Percentiles rank a stretch among this genome's conserved stretches.
Evolutionary conservation across 345 rosid genomes (phyloP).

Genomic region (Corchorus capsularis): DNA sequence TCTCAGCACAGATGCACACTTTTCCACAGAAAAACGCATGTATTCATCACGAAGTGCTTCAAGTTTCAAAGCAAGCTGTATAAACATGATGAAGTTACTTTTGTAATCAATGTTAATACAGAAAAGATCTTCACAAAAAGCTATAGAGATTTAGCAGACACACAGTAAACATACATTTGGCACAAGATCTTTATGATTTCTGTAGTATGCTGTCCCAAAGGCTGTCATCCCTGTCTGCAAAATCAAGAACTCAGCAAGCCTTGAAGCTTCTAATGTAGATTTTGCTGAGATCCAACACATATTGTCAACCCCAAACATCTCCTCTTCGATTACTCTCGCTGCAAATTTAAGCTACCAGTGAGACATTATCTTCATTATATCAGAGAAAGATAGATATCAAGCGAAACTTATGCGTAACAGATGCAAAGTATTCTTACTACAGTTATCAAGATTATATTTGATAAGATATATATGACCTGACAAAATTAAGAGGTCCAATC

Average conservation of each 20-base stretch:
- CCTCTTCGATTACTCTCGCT: slow-evolving; percentile 96
- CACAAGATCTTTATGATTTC: slow-evolving; percentile 83
- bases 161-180: slow-evolving; percentile 57
- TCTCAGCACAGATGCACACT: slow-evolving; percentile 75
- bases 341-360: slow-evolving; percentile 32
- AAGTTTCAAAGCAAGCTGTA: slow-evolving; percentile 87
- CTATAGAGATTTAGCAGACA: slow-evolving; percentile 11
- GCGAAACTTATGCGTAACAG: not conserved
- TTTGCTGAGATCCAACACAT: slow-evolving; percentile 92
- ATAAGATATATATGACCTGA: not conserved
- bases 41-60: slow-evolving; percentile 94
- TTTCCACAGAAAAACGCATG: slow-evolving; percentile 79
- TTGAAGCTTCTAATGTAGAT: slow-evolving; percentile 89
- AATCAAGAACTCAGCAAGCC: slow-evolving; percentile 79
- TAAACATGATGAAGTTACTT: slow-evolving; percentile 20
- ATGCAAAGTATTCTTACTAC: not conserved
- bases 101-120: not conserved
- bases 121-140: slow-evolving; percentile 7
- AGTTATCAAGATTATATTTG: slow-evolving; percentile 3
- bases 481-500: not conserved
- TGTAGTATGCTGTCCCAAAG: slow-evolving; percentile 88
- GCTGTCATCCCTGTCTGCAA: slow-evolving; percentile 98
- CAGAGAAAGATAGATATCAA: not conserved
- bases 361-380: slow-evolving; percentile 12
- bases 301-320: slow-evolving; percentile 84